Conservation (phyloP, 331 rosid species). For the Malus hybrid region DNA sequence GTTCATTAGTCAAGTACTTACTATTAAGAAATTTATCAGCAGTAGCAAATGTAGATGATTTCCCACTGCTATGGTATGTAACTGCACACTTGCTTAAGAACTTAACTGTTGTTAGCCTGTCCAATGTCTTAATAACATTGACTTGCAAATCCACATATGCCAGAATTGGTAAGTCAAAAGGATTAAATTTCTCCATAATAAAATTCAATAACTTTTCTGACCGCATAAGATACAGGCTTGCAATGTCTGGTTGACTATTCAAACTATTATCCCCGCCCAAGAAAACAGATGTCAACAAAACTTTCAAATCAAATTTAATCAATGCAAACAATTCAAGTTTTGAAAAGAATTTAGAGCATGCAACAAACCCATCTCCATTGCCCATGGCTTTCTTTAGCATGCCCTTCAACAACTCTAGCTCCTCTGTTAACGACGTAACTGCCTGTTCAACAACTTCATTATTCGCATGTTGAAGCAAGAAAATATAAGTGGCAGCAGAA, state of each 20-base stretch:
- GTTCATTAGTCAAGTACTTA: constrained; percentile 23
- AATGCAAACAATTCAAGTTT: constrained; percentile 61
- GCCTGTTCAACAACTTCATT: constrained; percentile 76
- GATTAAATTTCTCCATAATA: constrained; percentile 52
- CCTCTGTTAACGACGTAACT: constrained; percentile 49
- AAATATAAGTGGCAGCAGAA: constrained; percentile 86
- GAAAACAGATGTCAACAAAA: constrained; percentile 59
- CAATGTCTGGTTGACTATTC: constrained; percentile 42
- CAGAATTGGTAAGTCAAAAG: constrained; percentile 63
- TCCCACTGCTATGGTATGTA: constrained; percentile 28
- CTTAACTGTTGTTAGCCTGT: constrained; percentile 57
- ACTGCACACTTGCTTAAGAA: constrained; percentile 50
- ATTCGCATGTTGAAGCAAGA: constrained; percentile 86
- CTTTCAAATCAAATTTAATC: constrained; percentile 76
- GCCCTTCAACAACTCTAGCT: constrained; percentile 63
- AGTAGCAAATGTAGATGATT: constrained; percentile 24
- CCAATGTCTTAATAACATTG: constrained; percentile 54
- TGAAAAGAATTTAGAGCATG: constrained; percentile 42
- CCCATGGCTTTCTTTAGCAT: constrained; percentile 36
- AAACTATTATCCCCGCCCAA: constrained; percentile 42
- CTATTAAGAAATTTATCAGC: constrained; percentile 21
- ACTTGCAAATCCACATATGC: constrained; percentile 70
- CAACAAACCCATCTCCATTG: constrained; percentile 26
- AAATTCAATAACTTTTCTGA: constrained; percentile 52
- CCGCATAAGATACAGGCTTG: constrained; percentile 46